Evolutionary conservation across 176 grass and related monocot genomes (phyloP).

Genomic region (Zea luxurians): DNA sequence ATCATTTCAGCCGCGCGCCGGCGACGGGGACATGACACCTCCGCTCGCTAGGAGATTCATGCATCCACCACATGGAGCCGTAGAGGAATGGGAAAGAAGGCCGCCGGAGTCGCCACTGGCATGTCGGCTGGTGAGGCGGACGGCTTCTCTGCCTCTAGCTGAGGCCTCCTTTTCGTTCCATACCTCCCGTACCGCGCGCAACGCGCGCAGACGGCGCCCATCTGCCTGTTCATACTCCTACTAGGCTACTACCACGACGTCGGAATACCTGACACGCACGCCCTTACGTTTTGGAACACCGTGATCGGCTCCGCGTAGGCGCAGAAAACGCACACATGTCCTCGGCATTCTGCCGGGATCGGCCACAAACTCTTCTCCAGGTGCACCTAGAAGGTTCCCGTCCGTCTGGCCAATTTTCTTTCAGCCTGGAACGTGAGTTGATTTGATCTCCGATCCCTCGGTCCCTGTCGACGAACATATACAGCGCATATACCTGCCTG

Average conservation of each 20-base stretch:
- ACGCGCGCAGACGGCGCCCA: background rate
- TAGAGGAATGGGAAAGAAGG: background rate
- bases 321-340: background rate
- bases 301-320: background rate
- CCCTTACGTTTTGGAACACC: background rate
- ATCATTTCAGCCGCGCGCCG: background rate
- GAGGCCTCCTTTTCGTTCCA: constrained; percentile 28
- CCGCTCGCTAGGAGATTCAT: background rate
- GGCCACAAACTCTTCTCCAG: background rate
- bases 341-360: background rate
- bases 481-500: background rate
- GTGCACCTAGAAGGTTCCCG: constrained; percentile 9
- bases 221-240: background rate
- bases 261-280: background rate
- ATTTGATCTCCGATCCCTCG: background rate
- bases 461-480: constrained; percentile 14
- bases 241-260: too few relatives aligned
- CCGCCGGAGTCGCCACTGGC: background rate
- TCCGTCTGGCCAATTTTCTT: background rate
- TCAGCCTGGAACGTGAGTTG: background rate
- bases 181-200: constrained; percentile 12
- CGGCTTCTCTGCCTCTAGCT: constrained; percentile 33
- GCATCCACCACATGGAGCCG: background rate
- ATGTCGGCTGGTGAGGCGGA: constrained; percentile 27
- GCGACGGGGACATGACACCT: constrained; percentile 20